Conservation (phyloP, 768 basidiomycete genomes). For the Podaxis mareebaensis region DNA sequence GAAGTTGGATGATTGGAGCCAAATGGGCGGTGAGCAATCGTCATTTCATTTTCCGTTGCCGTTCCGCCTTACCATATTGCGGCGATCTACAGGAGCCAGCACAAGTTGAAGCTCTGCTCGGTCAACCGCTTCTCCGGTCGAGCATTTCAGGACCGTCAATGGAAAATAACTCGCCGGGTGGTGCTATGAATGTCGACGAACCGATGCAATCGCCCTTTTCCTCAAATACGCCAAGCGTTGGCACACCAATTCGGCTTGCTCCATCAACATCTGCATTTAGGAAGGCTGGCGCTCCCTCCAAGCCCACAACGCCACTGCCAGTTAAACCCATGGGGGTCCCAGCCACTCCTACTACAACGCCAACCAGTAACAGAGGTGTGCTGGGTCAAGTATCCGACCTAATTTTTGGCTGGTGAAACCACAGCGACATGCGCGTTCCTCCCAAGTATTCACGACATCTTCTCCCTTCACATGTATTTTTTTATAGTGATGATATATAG, state of each 20-base stretch:
- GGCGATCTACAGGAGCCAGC: constrained; percentile 51
- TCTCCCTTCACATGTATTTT: not conserved
- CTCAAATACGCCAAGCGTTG: constrained; percentile 45
- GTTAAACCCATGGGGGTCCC: constrained; percentile 11
- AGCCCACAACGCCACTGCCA: constrained; percentile 30
- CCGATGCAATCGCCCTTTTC: constrained; percentile 28
- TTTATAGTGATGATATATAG: not conserved
- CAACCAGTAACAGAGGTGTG: constrained; percentile 55
- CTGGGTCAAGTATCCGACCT: constrained; percentile 77
- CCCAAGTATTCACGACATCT: not conserved
- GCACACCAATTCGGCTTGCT: constrained; percentile 72
- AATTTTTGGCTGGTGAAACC: constrained; percentile 75
- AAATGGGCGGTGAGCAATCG: constrained; percentile 75
- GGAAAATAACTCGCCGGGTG: constrained; percentile 27
- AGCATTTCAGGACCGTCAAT: constrained; percentile 21
- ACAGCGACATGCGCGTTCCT: not conserved
- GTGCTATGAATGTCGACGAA: constrained; percentile 50
- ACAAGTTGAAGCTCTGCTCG: constrained; percentile 56
- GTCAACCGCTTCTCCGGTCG: constrained; percentile 33
- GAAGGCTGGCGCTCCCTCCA: constrained; percentile 36
- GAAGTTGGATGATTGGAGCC: constrained; percentile 81
- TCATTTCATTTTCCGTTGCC: constrained; percentile 8
- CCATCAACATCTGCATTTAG: constrained; percentile 75
- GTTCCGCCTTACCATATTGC: constrained; percentile 5
- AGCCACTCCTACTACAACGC: constrained; percentile 27